Conservation (phyloP, 2,329 filamentous ascomycete species). For the Aspergillus viridinutans region DNA sequence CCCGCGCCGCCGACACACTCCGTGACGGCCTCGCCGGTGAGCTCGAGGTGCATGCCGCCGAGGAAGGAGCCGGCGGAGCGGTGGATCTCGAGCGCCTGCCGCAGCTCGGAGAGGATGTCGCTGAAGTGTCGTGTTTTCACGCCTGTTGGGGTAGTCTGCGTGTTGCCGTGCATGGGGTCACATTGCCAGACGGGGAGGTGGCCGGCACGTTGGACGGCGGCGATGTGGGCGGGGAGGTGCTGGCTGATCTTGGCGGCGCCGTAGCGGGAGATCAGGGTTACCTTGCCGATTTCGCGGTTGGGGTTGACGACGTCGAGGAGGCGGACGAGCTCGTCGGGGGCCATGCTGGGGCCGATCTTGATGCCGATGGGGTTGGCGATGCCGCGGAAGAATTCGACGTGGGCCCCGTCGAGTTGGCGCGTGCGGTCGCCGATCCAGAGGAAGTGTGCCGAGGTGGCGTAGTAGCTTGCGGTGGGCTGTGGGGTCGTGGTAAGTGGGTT, state of each 20-base stretch:
- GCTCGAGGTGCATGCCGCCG: constrained; percentile 88
- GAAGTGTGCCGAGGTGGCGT: constrained; percentile 93
- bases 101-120: constrained; percentile 83
- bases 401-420: constrained; percentile 83
- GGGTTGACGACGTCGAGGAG: constrained; percentile 87
- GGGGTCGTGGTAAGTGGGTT: constrained; percentile 47
- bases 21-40: constrained; percentile 93
- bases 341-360: constrained; percentile 88
- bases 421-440: constrained; percentile 98
- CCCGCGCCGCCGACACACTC: constrained; percentile 92
- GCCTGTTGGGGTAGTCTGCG: constrained; percentile 62
- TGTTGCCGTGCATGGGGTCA: constrained; percentile 95
- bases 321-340: constrained; percentile 66
- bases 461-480: constrained; percentile 57
- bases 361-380: constrained; percentile 94
- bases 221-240: constrained; percentile 79
- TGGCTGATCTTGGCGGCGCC: constrained; percentile 71
- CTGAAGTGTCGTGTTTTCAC: constrained; percentile 91
- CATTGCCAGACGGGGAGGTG: constrained; percentile 90
- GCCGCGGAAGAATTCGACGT: constrained; percentile 96
- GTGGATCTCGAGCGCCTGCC: constrained; percentile 79
- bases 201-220: constrained; percentile 75
- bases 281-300: constrained; percentile 74
- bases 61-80: constrained; percentile 78
- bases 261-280: constrained; percentile 94